Base-by-base conservation (phyloP, 345 rosid species). In the Salix caprea region DNA sequence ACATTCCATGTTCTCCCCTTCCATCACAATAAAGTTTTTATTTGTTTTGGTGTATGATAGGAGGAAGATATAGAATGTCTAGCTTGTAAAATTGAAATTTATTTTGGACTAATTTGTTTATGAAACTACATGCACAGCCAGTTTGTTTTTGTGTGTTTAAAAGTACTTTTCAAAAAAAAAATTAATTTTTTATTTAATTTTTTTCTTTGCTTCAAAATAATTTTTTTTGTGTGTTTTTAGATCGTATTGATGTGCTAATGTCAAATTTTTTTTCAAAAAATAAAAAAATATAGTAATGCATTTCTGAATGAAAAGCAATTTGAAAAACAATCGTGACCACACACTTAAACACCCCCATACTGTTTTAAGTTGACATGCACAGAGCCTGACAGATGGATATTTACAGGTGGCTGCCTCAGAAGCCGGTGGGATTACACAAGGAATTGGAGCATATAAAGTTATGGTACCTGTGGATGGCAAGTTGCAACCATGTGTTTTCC, bases 391-490 rank as follows among this genome's bases (percentile, higher is more conserved):
- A 73, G 48, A 75, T 86, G 75, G 82, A 77, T 50, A 74, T 76
- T 50, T 87, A 65, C 85, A 96, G 99, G 96, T 96, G 74, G 98
- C 94, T 82, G 94, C 96, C 71, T 87, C 92, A 39, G 99, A 96
- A 89, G 98, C 98, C 37, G 99, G 99, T 79, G 98, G 99, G 32
- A 96, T 96, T 66, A 96, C 99, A 37, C 98, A 96, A 87, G 99
- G 99, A 76, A 96, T 96, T 71, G 98, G 99, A 71, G 99, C 99
- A 69, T 96, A 96, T 78, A 82, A 87, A 82, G 94, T 96, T 80
- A 75, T 82, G 65, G 92, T 92, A 21, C 93, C 97, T 32, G 82
- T 96, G 28, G 99, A 93, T 86, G 97, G 97, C 72, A 85, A 91
- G 83, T 62, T 83, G 75, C 96, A 84, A 82, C 80, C 90, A 26